These are phyloP conservation scores for Metschnikowia borealis DNA, from an alignment of 805 yeast species.

Conservation along the genomic window DNA sequence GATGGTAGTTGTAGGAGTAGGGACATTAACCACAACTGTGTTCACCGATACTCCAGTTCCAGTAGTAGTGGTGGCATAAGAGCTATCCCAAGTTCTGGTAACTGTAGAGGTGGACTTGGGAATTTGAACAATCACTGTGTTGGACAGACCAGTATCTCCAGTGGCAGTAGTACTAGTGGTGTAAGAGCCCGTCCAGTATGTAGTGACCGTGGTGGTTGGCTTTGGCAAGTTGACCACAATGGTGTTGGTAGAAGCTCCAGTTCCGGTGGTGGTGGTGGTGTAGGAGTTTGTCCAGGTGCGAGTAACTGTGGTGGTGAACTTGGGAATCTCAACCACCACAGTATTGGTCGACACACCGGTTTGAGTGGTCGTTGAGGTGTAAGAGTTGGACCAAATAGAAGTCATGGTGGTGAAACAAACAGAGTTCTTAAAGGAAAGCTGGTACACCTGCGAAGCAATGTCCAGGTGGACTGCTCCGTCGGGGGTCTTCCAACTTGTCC, in stretches of 20 bases:
- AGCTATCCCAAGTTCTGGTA: conserved; percentile 10
- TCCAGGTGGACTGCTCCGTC: conserved; percentile 3
- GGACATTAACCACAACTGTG: conserved; percentile 9
- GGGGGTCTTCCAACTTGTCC: conserved; percentile 5
- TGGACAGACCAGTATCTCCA: conserved; percentile 7
- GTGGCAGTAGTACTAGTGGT: conserved; percentile 16
- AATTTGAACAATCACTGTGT: conserved; percentile 11
- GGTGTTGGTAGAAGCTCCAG: conserved; percentile 7
- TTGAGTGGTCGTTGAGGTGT: conserved; percentile 6
- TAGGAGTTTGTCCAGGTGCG: conserved; percentile 5
- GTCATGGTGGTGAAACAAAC: conserved; percentile 7
- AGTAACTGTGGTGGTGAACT: conserved; percentile 6
- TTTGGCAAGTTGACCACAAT: conserved; percentile 8
- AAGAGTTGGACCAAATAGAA: conserved; percentile 4
- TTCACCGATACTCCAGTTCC: conserved; percentile 4
- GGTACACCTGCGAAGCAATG: conserved; percentile 9
- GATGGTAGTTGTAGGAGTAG: conserved; percentile 8
- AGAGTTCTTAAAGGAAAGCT: conserved; percentile 7
- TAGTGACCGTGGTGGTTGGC: conserved; percentile 8
- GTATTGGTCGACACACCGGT: conserved; percentile 17
- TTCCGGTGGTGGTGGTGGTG: conserved; percentile 6
- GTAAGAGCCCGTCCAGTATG: conserved; percentile 11
- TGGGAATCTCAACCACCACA: conserved; percentile 14
- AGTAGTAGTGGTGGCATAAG: conserved; percentile 5
- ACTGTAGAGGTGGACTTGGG: conserved; percentile 10